Conservation (phyloP, 1,284 basidiomycete species). For the Thecaphora frezii region DNA sequence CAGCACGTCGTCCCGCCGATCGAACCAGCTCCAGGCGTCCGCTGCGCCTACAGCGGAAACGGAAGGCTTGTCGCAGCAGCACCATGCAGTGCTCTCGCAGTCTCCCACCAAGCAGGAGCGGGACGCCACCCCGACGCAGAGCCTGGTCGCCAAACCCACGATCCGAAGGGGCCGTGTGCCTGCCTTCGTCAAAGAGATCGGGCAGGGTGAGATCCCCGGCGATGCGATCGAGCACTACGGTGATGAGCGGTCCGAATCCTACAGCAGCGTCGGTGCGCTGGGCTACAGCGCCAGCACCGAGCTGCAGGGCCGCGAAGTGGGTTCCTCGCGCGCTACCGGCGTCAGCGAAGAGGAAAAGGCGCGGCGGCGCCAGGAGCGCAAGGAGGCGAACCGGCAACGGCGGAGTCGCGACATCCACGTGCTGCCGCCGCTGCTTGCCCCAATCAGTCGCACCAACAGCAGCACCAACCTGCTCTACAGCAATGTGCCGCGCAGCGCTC, state of each 20-base stretch:
- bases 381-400: conserved; percentile 26
- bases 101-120: conserved; percentile 9
- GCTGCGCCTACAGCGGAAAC: background rate
- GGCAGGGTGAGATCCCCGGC: conserved; percentile 45
- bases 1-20: background rate
- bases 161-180: conserved; percentile 45
- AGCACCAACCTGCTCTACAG: conserved; percentile 33
- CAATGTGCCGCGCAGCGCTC: conserved; percentile 20
- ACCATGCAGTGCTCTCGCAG: conserved; percentile 7
- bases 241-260: conserved; percentile 3
- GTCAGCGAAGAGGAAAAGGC: background rate
- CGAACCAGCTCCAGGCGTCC: background rate
- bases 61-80: conserved; percentile 5
- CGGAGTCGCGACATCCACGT: conserved; percentile 44
- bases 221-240: conserved; percentile 15
- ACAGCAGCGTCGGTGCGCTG: background rate
- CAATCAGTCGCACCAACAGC: conserved; percentile 32
- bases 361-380: conserved; percentile 2
- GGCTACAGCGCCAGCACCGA: background rate
- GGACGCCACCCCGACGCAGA: conserved; percentile 38
- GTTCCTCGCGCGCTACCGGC: background rate
- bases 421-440: conserved; percentile 45
- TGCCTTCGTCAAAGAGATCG: conserved; percentile 45
- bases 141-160: conserved; percentile 37
- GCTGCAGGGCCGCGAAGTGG: background rate